These are phyloP conservation scores for Ramaria sp. DNA, from an alignment of 768 basidiomycete species.

Conservation along the genomic window DNA sequence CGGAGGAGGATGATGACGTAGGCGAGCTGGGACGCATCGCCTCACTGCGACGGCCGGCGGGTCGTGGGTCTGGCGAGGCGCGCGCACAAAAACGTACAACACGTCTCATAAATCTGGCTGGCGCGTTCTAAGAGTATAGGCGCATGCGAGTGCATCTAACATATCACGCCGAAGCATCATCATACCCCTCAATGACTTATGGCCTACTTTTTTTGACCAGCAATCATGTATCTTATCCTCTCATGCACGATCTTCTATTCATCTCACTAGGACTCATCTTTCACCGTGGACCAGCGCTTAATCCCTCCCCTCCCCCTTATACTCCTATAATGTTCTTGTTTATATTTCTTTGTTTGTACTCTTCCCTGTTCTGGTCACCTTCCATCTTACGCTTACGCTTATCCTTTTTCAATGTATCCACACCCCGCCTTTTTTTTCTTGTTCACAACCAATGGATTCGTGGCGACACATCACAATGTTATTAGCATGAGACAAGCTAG, in stretches of 20 bases:
- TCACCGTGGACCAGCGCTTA: neutral
- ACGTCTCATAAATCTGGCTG: slow-evolving; percentile 1
- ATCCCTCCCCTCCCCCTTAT: neutral
- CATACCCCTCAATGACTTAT: neutral
- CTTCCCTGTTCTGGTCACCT: neutral
- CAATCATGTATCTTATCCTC: neutral
- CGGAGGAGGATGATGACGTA: neutral
- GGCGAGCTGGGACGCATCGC: neutral
- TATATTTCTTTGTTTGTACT: neutral
- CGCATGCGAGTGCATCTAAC: neutral
- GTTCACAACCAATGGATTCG: neutral
- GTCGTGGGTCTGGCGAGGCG: neutral
- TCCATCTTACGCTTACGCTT: neutral
- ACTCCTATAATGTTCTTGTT: neutral
- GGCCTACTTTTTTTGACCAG: neutral
- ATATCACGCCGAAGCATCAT: neutral
- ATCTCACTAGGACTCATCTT: neutral
- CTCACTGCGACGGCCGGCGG: neutral
- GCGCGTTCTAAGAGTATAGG: neutral
- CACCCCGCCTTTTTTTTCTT: neutral
- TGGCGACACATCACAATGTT: too few species aligned
- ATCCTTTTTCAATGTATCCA: neutral
- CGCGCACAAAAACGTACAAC: slow-evolving; percentile 8
- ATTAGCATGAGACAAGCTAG: too few species aligned
- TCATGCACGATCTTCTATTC: neutral